A percentile compares a stretch with the other conserved stretches of the same genome.
phyloP scores from a whole-genome alignment of 129 eudicot species.

The Ambrosia trifida region DNA sequence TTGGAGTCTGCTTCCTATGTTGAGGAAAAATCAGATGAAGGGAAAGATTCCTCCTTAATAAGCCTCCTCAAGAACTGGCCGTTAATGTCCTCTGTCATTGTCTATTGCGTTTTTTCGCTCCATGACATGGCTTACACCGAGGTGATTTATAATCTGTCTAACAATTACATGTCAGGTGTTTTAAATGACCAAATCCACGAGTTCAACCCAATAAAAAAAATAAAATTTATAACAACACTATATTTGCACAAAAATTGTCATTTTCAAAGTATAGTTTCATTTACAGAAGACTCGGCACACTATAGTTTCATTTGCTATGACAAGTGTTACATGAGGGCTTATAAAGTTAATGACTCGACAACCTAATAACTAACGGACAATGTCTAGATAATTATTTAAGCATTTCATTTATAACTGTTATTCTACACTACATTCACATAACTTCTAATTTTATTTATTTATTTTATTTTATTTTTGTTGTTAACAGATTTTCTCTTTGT shows the following conservation, averaged over 20 bases:
- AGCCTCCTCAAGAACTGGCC: constrained; percentile 90
- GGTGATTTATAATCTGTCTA: constrained; percentile 38
- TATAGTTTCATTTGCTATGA: background rate
- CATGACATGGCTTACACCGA: constrained; percentile 94
- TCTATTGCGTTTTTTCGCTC: constrained; percentile 80
- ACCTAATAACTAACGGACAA: constrained; percentile 4
- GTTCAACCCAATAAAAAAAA: background rate
- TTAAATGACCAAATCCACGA: background rate
- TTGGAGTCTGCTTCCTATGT: constrained; percentile 56
- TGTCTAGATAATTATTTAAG: constrained; percentile 12
- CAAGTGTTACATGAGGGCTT: background rate
- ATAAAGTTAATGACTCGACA: background rate
- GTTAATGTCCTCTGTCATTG: constrained; percentile 77
- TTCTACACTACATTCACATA: constrained; percentile 5
- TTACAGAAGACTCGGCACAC: background rate
- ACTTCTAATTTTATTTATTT: background rate
- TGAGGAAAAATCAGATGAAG: constrained; percentile 19
- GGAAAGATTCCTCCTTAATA: constrained; percentile 13
- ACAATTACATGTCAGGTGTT: background rate
- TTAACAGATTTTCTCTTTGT: constrained; percentile 78
- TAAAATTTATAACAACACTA: too few relatives aligned
- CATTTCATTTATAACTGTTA: constrained; percentile 6
- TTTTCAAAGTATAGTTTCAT: background rate
- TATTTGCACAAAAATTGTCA: too few relatives aligned
- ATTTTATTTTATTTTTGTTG: background rate